These are phyloP conservation scores for Fusarium fujikuroi DNA, from an alignment of 2,329 filamentous ascomycete genomes.

Conservation along the genomic window DNA sequence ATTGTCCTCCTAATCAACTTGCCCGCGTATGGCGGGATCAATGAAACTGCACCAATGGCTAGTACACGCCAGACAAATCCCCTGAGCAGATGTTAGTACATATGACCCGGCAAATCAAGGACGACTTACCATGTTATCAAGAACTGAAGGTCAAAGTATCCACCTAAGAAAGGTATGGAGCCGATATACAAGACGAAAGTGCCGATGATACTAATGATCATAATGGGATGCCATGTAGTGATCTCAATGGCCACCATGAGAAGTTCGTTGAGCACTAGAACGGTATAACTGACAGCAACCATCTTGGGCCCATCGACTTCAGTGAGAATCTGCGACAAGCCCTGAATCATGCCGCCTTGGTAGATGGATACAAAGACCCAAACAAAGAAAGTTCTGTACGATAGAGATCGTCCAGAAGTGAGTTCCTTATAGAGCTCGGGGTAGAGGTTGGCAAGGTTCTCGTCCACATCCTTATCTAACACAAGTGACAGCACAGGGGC, in stretches of 20 bases:
- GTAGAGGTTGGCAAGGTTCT: conserved; percentile 92
- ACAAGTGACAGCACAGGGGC: conserved; percentile 92
- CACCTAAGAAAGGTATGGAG: conserved; percentile 84
- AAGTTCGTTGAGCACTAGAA: conserved; percentile 91
- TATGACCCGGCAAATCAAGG: not conserved
- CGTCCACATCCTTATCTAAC: conserved; percentile 94
- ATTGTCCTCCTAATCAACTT: conserved; percentile 87
- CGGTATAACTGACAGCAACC: conserved; percentile 92
- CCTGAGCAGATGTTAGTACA: conserved; percentile 54
- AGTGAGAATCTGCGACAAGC: conserved; percentile 88
- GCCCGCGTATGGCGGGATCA: conserved; percentile 87
- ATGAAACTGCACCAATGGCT: conserved; percentile 80
- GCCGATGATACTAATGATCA: conserved; percentile 85
- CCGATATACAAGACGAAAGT: conserved; percentile 85
- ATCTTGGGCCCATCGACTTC: conserved; percentile 79
- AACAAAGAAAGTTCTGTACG: conserved; percentile 93
- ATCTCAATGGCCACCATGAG: conserved; percentile 98
- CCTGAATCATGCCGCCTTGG: conserved; percentile 94
- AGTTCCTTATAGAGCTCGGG: conserved; percentile 98
- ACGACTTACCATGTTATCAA: conserved; percentile 72
- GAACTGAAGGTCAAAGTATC: conserved; percentile 89
- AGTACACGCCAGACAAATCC: conserved; percentile 90
- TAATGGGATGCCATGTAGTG: conserved; percentile 95
- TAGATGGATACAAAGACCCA: conserved; percentile 97
- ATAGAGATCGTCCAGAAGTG: conserved; percentile 86